Conservation (phyloP, 2,329 filamentous ascomycete species). For the Ophiostoma populinum region DNA sequence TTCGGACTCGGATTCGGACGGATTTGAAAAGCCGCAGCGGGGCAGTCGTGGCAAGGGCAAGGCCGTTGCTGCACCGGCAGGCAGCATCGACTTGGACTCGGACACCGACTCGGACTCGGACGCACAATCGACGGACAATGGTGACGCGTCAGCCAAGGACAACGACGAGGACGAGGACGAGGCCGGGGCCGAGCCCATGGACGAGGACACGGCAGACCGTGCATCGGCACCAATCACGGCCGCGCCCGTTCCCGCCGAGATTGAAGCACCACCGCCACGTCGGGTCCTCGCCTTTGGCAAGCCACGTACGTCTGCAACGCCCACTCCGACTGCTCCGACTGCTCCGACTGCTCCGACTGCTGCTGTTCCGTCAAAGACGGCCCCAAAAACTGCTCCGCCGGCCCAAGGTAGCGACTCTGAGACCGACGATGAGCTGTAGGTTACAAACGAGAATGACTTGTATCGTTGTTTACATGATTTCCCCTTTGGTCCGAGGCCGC, state of each 20-base stretch:
- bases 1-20: conserved; percentile 25
- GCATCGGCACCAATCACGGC: neutral
- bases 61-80: neutral
- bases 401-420: conserved; percentile 28
- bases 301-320: conserved; percentile 1
- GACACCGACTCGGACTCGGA: conserved; percentile 9
- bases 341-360: conserved; percentile 3
- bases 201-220: conserved; percentile 3
- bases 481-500: no score
- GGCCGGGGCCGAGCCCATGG: conserved; percentile 14
- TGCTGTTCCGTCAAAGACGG: no score
- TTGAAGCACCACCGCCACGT: conserved; percentile 15
- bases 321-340: neutral
- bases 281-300: conserved; percentile 11
- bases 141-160: conserved; percentile 25
- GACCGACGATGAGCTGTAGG: conserved; percentile 38
- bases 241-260: neutral
- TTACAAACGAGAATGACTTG: neutral
- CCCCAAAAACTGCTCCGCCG: neutral
- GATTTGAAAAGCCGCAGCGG: conserved; percentile 20
- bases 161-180: conserved; percentile 28
- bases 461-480: no score
- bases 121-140: conserved; percentile 17
- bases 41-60: neutral
- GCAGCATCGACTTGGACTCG: neutral